Conservation (phyloP, 306 rosid species). For the Casuarina equisetifolia region DNA sequence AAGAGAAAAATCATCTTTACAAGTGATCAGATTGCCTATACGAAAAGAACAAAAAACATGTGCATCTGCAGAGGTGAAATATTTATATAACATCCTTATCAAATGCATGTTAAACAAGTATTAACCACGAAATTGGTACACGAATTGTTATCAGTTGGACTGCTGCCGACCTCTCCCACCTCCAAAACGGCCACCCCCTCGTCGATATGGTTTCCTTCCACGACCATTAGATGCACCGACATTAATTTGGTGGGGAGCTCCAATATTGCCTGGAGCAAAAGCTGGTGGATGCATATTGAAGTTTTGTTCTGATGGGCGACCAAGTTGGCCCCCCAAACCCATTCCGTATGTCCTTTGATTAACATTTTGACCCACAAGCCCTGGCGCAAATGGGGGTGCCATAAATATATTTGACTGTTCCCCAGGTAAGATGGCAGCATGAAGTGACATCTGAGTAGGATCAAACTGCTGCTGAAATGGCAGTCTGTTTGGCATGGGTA, state of each 20-base stretch:
- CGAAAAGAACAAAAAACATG: not conserved
- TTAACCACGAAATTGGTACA: conserved; percentile 10
- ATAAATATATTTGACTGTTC: conserved; percentile 37
- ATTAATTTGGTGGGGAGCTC: conserved; percentile 46
- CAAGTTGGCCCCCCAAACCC: conserved; percentile 41
- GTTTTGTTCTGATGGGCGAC: conserved; percentile 37
- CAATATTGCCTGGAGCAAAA: conserved; percentile 29
- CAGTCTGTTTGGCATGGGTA: conserved; percentile 42
- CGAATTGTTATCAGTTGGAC: conserved; percentile 33
- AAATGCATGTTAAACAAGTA: not conserved
- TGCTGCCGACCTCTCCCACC: conserved; percentile 58
- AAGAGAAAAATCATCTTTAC: not conserved
- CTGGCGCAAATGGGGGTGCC: conserved; percentile 46
- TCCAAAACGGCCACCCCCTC: conserved; percentile 42
- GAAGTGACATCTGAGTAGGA: conserved; percentile 35
- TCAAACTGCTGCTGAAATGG: conserved; percentile 51
- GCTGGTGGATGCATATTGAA: conserved; percentile 33
- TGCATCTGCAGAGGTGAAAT: not conserved
- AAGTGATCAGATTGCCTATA: not conserved
- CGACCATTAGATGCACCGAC: conserved; percentile 40
- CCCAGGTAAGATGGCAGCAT: conserved; percentile 35
- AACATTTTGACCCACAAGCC: conserved; percentile 48
- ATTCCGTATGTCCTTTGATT: conserved; percentile 50
- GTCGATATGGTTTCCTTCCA: conserved; percentile 49
- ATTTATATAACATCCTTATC: not conserved